Evolutionary conservation across 1,284 basidiomycete species (phyloP), one percentile per base, ranked within the genome.

Genomic region (Sanguinoderma infundibulare): DNA sequence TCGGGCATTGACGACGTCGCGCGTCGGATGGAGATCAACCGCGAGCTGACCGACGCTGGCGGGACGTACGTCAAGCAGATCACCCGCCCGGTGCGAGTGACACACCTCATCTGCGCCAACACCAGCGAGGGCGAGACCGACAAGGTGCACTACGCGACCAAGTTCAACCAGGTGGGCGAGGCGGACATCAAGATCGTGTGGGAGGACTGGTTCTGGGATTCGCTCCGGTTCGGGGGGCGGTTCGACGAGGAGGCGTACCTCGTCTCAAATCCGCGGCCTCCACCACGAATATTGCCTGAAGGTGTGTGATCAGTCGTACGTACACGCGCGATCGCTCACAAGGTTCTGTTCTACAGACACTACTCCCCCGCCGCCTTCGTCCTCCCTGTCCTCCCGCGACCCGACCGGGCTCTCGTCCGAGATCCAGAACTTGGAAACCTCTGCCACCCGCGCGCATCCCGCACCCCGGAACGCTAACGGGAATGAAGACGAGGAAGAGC

Each of bases 181-280:
- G 87, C 86, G 0, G 78, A 83, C 47, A 89, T 94, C 38, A 79
- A 83, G 53, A 77, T 93, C 2, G 85, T 95, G 1, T 94, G 92
- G 87, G 90, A 92, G 65, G 91, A 93, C 62, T 95, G 92, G 92
- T 90, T 95, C 64, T 91, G 89, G 88, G 92, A 94, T 67, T 92
- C 81, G 35, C 64, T 92, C 9, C 81, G 86, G 50, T 89, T 85
- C 65, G 85, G 86, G 60, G 92, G 82, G 40, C 73, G 77, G 50
- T 81, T 81, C 53, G 75, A 80, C 44, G 89, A 90, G 71, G 77
- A 74, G 4, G 75, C 69, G n/a, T 92, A 92, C 69, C 75, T 81
- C 54, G 82, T 87, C 2, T 77, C 79, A 30, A 79, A 80, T 28
- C 88, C 89, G 5, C 79, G 86, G 47, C 88, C 88, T 1, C 79